Percentiles rank a stretch among this genome's conserved stretches.
Conservation (phyloP, 495 filamentous ascomycete genomes). For the Ramalina intermedia region DNA sequence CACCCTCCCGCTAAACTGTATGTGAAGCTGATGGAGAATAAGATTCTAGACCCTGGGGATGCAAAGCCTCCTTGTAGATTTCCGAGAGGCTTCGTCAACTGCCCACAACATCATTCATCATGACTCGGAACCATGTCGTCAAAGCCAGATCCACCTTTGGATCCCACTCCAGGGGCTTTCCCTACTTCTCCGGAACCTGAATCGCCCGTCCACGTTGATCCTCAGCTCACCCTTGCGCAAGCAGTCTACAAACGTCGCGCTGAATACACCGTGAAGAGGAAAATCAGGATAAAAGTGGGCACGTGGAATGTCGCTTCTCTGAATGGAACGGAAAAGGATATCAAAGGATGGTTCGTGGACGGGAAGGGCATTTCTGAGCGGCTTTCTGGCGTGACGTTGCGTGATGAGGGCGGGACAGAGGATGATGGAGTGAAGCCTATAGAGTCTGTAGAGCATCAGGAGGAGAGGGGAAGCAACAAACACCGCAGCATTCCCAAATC, state of each 20-base stretch:
- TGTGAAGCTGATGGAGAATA: conserved; percentile 11
- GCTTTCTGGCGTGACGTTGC: conserved; percentile 36
- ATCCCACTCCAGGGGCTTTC: conserved; percentile 11
- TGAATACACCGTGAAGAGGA: conserved; percentile 59
- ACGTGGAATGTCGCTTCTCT: conserved; percentile 89
- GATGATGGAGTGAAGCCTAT: conserved; percentile 2
- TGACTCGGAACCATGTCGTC: background rate
- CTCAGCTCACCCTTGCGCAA: conserved; percentile 37
- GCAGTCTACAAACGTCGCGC: conserved; percentile 53
- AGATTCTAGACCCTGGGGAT: conserved; percentile 1
- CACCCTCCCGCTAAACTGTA: too few species aligned
- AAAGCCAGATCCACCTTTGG: conserved; percentile 1
- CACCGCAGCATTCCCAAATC: conserved; percentile 10
- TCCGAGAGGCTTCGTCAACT: background rate
- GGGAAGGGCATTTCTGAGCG: conserved; percentile 52
- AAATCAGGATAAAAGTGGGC: conserved; percentile 71
- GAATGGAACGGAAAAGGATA: conserved; percentile 68
- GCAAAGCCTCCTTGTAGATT: background rate
- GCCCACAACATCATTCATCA: background rate
- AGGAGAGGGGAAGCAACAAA: background rate
- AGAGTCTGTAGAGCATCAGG: conserved; percentile 11
- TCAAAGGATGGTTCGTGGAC: conserved; percentile 72
- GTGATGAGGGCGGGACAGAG: conserved; percentile 16
- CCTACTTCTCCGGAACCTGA: conserved; percentile 13
- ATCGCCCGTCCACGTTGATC: conserved; percentile 12